phyloP scores from a whole-genome alignment of 2,329 filamentous ascomycete species.

The Talaromyces sp. region DNA sequence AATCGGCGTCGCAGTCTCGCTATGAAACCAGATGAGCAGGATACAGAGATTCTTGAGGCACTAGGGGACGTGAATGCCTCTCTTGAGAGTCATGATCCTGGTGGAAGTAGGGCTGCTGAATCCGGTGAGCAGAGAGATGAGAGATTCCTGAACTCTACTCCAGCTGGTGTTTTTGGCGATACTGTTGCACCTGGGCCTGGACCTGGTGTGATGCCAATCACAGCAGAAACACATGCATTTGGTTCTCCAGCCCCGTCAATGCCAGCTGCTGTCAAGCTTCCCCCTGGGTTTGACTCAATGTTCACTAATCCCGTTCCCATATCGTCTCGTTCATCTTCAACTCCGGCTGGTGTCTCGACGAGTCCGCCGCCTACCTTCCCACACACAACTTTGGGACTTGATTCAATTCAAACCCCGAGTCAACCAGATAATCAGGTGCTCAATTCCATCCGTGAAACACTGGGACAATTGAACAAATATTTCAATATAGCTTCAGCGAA shows the following conservation, averaged over 20 bases:
- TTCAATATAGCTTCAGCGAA: conserved; percentile 30
- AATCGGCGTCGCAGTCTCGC: conserved; percentile 11
- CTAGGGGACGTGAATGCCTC: no score
- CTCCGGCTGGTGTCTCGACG: no score
- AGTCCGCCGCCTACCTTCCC: no score
- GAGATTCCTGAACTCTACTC: no score
- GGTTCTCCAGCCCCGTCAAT: conserved; percentile 9
- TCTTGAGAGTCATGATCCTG: no score
- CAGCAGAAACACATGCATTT: neutral
- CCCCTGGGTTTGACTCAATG: conserved; percentile 45
- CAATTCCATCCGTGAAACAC: conserved; percentile 39
- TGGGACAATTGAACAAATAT: conserved; percentile 42
- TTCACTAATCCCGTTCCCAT: conserved; percentile 29
- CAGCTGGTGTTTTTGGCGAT: no score
- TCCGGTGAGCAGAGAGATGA: no score
- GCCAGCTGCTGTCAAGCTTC: conserved; percentile 26
- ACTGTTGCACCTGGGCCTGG: neutral
- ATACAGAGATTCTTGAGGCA: neutral
- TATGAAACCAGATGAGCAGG: no score
- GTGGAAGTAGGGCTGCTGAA: no score
- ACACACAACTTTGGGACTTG: no score
- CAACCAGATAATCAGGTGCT: conserved; percentile 30
- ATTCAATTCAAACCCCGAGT: neutral
- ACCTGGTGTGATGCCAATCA: neutral
- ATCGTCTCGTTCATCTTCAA: no score